Base-by-base conservation (phyloP, 129 eudicot genomes). In the Flaveria bidentis region DNA sequence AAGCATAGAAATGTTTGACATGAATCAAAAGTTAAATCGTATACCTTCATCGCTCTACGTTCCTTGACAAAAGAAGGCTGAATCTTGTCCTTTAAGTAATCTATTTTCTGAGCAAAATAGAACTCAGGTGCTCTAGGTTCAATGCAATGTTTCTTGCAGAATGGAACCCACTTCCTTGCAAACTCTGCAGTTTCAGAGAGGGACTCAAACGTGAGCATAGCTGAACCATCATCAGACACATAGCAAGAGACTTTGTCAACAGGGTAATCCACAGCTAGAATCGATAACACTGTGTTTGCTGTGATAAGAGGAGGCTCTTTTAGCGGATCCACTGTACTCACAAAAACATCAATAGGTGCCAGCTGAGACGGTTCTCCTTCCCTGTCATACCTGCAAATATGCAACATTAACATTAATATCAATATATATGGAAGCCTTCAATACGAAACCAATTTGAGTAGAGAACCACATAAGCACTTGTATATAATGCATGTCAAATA, bases 121-220 rank as follows among this genome's bases (percentile, higher is more conserved):
- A 88, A 90, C 74, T 88, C 96, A 6, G 96, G 96, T 25, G 96
- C 96, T 60, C 93, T 81, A 9, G 96, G 96, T 79, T 90, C 96
- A 6, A 90, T 83, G 64, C 65, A 78, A 76, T 79, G 88, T 69
- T 85, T 90, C 75, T 90, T 90, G 85, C 96, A 90, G 62, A 90
- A 90, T 2, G 96, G 96, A 47, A 86, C 93, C 96, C 96, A 90
- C 75, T 88, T 88, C 62, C 77, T 77, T 44, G 96, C 96, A 69
- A 90, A 90, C 69, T 86, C 91, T 6, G 96, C 88, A 11, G 96
- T 90, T 77, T 90, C 96, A 4, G 93, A 86, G 46, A 90, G 89
- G 50, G 96, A 82, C 75, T 90, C 96, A 62, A 90, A 90, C 0
- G 93, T 72, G 20, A 90, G 85, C 96, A 90, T 88, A 10, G 92